These are phyloP conservation scores for Beta vulgaris DNA, from an alignment of 148 eudicot genomes.

Conservation along the genomic window DNA sequence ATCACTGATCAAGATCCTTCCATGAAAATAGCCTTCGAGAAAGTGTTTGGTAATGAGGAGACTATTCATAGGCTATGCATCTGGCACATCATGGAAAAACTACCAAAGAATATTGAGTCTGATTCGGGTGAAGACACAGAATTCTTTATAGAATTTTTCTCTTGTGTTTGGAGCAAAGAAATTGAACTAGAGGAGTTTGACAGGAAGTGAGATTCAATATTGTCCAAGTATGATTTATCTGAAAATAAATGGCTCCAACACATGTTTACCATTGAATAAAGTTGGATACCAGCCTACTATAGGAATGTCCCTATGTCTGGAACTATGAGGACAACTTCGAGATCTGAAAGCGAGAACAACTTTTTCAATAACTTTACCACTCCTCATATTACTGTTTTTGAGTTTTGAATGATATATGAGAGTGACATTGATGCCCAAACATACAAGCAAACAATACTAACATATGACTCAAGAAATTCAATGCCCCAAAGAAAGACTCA, in stretches of 20 bases:
- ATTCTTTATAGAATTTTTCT: not conserved
- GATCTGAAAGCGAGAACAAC: not conserved
- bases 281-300: not conserved
- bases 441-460: too few relatives aligned
- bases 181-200: not conserved
- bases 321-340: not conserved
- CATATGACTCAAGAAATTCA: too few relatives aligned
- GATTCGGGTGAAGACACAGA: not conserved
- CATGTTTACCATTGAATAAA: not conserved
- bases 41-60: not conserved
- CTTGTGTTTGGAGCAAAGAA: not conserved
- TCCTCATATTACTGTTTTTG: not conserved
- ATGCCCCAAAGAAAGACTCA: too few relatives aligned
- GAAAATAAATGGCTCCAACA: not conserved
- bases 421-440: too few relatives aligned
- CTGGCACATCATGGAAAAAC: not conserved
- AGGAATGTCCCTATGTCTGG: not conserved
- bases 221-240: not conserved
- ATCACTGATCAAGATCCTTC: not conserved
- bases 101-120: not conserved
- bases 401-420: too few relatives aligned
- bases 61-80: not conserved
- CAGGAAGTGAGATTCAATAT: not conserved
- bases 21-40: too few relatives aligned
- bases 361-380: not conserved